phyloP scores from a whole-genome alignment of 2,329 filamentous ascomycete species.

The Ceratocystis harringtonii region DNA sequence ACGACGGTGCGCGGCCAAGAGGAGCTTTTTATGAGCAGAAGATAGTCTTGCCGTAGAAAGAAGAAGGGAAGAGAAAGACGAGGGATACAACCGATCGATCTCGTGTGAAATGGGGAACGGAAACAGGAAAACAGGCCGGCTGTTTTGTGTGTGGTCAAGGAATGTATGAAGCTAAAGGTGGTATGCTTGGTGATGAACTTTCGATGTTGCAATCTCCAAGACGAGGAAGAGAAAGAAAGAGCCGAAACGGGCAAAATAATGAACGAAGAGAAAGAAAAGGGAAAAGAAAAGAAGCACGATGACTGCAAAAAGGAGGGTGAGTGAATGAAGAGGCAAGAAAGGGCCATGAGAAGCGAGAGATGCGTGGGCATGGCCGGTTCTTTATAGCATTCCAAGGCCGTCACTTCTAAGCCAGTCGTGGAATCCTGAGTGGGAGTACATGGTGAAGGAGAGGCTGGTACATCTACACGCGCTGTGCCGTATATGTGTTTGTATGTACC shows the following conservation, averaged over 20 bases:
- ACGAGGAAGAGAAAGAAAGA: not conserved
- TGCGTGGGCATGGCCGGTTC: not conserved
- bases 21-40: not conserved
- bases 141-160: not conserved
- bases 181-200: not conserved
- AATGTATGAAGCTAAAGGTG: not conserved
- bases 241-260: slow-evolving; percentile 9
- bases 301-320: slow-evolving; percentile 1
- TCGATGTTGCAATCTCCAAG: not conserved
- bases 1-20: not conserved
- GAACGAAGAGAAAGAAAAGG: not conserved
- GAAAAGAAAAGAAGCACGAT: slow-evolving; percentile 10
- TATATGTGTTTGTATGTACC: not conserved
- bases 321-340: not conserved
- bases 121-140: not conserved
- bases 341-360: not conserved
- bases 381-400: slow-evolving; percentile 14
- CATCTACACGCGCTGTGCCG: not conserved
- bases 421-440: not conserved
- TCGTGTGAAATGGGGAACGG: slow-evolving; percentile 6
- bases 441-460: not conserved
- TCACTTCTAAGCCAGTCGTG: not conserved
- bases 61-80: not conserved
- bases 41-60: not conserved
- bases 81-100: not conserved